phyloP scores from a whole-genome alignment of 1,139 yeast genomes.

The Saccharomyces pastorianus region DNA sequence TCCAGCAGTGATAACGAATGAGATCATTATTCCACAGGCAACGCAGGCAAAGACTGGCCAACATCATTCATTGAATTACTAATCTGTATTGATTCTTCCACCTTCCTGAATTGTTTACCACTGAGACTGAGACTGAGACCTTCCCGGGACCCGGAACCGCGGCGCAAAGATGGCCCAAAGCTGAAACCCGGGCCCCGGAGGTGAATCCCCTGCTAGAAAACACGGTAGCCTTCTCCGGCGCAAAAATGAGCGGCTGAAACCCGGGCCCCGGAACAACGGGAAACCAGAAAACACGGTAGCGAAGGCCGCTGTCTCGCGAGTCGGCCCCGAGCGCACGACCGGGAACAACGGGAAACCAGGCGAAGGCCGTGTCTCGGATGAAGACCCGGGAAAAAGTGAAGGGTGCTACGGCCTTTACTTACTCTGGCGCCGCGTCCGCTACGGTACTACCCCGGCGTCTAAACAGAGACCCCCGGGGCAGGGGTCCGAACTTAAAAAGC shows the following conservation, averaged over 20 bases:
- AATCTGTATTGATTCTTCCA: background rate
- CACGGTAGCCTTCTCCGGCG: too few species aligned
- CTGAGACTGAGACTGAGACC: background rate
- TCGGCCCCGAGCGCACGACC: background rate
- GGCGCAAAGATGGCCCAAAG: too few species aligned
- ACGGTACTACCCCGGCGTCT: background rate
- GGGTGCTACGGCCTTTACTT: background rate
- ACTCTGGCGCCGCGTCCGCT: background rate
- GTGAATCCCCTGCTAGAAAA: too few species aligned
- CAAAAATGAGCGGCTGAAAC: too few species aligned
- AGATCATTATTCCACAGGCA: background rate
- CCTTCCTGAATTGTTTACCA: background rate
- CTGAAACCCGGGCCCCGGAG: too few species aligned
- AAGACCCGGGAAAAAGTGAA: background rate
- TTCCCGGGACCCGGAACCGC: background rate
- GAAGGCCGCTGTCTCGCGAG: too few species aligned
- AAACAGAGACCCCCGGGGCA: background rate
- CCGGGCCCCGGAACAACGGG: background rate
- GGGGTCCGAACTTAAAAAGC: background rate
- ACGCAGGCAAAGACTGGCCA: background rate
- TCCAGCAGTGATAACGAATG: background rate
- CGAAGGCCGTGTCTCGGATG: background rate
- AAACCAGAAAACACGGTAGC: background rate
- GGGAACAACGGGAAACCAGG: background rate
- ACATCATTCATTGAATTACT: background rate